Evolutionary conservation across 2,329 filamentous ascomycete genomes (phyloP).

Genomic region (Alternaria arbusti): DNA sequence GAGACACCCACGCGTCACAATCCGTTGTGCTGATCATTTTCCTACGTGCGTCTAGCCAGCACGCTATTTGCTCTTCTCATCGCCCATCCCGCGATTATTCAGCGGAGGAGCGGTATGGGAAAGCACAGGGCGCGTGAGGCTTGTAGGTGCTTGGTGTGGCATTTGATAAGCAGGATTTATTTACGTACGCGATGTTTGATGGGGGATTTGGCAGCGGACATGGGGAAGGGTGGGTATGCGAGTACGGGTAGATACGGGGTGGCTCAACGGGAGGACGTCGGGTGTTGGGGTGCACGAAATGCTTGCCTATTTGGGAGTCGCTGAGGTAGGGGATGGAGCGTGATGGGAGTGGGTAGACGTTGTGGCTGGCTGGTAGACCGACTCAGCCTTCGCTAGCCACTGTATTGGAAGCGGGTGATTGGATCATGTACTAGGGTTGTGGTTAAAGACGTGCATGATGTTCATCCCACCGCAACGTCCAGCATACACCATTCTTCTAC

Average conservation of each 20-base stretch:
- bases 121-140: background rate
- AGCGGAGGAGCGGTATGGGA: conserved; percentile 2
- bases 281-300: background rate
- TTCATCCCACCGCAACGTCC: background rate
- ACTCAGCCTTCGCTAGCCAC: background rate
- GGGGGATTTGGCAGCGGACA: background rate
- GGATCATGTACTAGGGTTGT: background rate
- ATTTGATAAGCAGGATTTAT: background rate
- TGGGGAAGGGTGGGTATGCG: background rate
- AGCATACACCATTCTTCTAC: background rate
- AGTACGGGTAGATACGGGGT: background rate
- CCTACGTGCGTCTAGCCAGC: background rate
- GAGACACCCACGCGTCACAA: background rate
- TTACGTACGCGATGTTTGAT: background rate
- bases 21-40: background rate
- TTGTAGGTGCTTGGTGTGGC: background rate
- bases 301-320: background rate
- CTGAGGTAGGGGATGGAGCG: background rate
- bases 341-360: background rate
- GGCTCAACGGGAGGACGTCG: background rate
- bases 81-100: conserved; percentile 3
- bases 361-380: background rate
- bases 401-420: background rate
- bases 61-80: conserved; percentile 12
- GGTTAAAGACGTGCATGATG: background rate